These are phyloP conservation scores for Geranium incanum DNA, from an alignment of 441 rosid genomes.

Conservation along the genomic window DNA sequence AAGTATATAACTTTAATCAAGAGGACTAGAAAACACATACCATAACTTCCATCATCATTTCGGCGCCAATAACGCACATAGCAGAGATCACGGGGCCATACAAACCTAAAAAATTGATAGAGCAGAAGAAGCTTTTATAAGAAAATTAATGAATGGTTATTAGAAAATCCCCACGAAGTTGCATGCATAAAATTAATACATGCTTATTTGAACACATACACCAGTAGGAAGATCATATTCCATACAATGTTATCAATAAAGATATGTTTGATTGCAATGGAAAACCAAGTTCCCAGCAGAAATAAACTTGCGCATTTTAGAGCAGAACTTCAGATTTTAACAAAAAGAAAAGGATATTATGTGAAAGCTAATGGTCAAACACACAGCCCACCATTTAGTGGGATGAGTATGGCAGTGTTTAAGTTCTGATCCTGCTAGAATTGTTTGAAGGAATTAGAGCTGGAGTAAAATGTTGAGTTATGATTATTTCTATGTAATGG, in stretches of 20 bases:
- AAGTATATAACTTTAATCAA: conserved; percentile 18
- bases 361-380: not conserved
- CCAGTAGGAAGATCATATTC: not conserved
- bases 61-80: conserved; percentile 98
- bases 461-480: not conserved
- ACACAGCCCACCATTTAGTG: not conserved
- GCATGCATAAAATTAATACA: not conserved
- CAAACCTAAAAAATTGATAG: conserved; percentile 50
- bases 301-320: not conserved
- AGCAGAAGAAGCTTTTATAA: not conserved
- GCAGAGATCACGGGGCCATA: conserved; percentile 99
- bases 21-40: conserved; percentile 30
- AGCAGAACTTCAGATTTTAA: not conserved
- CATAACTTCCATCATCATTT: conserved; percentile 97
- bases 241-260: not conserved
- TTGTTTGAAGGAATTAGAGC: not conserved
- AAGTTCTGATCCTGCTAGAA: not conserved
- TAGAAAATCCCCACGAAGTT: not conserved
- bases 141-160: not conserved
- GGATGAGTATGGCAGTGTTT: not conserved
- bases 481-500: not conserved
- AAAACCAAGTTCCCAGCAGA: conserved; percentile 3
- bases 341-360: not conserved
- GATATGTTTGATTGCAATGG: not conserved
- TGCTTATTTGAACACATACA: conserved; percentile 5